Evolutionary conservation across 2,329 filamentous ascomycete species (phyloP).

Genomic region (Penicillium capsulatum): DNA sequence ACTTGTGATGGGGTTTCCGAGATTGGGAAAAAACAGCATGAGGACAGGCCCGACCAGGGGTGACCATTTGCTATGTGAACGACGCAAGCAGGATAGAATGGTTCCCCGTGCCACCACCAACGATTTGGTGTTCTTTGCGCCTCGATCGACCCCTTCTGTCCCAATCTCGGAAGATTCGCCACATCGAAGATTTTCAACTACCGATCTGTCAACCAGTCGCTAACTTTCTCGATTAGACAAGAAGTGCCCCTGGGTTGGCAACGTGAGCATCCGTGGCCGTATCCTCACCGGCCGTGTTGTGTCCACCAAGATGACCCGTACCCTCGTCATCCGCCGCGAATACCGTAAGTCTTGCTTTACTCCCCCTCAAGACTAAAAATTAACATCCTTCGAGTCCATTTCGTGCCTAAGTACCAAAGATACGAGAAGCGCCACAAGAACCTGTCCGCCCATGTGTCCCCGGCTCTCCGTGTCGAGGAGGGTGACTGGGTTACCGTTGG

Average conservation of each 20-base stretch:
- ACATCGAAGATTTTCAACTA: slow-evolving; percentile 10
- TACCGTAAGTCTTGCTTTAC: too few species aligned
- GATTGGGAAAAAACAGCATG: slow-evolving; percentile 4
- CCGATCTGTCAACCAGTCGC: slow-evolving; percentile 12
- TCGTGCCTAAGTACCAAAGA: slow-evolving; percentile 98
- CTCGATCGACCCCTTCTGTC: neutral
- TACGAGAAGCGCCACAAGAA: slow-evolving; percentile 99
- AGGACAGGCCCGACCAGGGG: neutral
- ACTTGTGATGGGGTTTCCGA: slow-evolving; percentile 16
- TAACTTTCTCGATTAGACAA: slow-evolving; percentile 68
- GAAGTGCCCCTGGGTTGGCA: slow-evolving; percentile 99
- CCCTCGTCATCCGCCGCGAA: slow-evolving; percentile 97
- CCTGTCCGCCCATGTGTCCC: slow-evolving; percentile 96
- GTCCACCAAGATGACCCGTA: slow-evolving; percentile 99
- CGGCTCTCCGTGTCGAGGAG: slow-evolving; percentile 99
- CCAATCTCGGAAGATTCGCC: slow-evolving; percentile 9
- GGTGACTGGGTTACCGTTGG: slow-evolving; percentile 99
- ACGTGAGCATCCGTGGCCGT: slow-evolving; percentile 99
- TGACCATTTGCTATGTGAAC: too few species aligned
- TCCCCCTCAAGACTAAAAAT: too few species aligned
- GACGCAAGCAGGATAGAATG: too few species aligned
- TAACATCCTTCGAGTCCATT: too few species aligned
- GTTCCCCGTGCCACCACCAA: too few species aligned
- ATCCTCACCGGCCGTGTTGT: slow-evolving; percentile 99
- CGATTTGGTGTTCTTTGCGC: too few species aligned